Evolutionary conservation across 2,329 filamentous ascomycete genomes (phyloP), one percentile per base, ranked within the genome.

Genomic region (Trichophyton schoenleinii): DNA sequence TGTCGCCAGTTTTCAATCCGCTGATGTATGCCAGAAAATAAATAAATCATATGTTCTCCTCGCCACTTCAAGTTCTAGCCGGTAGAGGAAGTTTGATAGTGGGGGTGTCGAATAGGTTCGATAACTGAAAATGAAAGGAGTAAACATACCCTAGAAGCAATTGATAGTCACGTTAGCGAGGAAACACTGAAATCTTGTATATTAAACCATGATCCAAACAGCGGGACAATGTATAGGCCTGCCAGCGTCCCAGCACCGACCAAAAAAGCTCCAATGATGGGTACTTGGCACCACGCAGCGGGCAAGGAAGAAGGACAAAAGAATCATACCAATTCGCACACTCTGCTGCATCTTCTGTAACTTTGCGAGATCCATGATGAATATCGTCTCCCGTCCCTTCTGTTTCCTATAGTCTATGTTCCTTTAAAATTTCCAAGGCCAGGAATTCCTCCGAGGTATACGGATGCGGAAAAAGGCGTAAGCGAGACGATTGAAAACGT

Each of bases 281-380:
- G 25, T 49, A 28, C 28, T 49, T 44, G 22, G 13, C 20, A 49
- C 44, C 1, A 11, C 13, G 18, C 31, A 18, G 13, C 36, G 22
- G 13, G 25, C 18, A 44, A 60, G 22, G n/a, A 44, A 38, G 4
- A 52, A 36, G 31, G 3, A 48, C 9, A 46, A 61, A 36, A 58
- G 53, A 55, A 53, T 66, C 86, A 71, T 84, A 89, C 87, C 87
- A 78, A 86, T 89, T 75, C 83, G 81, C 73, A 83, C 82, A 70
- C 81, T 82, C 77, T 80, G 79, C 77, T 85, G 83, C 81, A 86
- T 82, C 74, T 77, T 82, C 74, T 81, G 82, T 72, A 86, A 76
- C 80, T 85, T 86, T 75, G 82, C 82, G 72, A 81, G 78, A 81
- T 86, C 83, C 83, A 86, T 85, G 69, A 70, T 80, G 58, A 74